phyloP scores from a whole-genome alignment of 805 yeast species.

The Suhomyces sp. region DNA sequence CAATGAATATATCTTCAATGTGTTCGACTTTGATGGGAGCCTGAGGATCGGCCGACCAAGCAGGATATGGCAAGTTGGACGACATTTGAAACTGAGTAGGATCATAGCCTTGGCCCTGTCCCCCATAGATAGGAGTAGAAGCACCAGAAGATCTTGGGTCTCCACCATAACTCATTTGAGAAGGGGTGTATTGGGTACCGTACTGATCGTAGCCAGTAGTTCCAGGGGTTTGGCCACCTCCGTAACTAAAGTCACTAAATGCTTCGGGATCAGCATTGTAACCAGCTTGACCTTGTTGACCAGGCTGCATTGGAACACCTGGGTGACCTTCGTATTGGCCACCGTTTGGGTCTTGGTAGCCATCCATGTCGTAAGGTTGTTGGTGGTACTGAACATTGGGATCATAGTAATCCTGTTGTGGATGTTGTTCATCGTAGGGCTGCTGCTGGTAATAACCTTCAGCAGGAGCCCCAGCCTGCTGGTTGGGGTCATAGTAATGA shows the following conservation, averaged over 20 bases:
- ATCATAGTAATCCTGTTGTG: conserved; percentile 52
- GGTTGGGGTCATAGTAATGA: conserved; percentile 39
- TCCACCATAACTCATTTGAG: conserved; percentile 83
- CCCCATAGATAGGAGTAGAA: conserved; percentile 89
- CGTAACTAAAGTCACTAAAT: conserved; percentile 65
- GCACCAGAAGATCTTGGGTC: conserved; percentile 85
- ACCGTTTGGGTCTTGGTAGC: conserved; percentile 39
- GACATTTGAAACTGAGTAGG: conserved; percentile 64
- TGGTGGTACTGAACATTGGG: conserved; percentile 46
- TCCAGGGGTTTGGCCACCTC: conserved; percentile 50
- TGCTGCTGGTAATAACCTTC: conserved; percentile 38
- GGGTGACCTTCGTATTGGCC: conserved; percentile 42
- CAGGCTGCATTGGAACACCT: conserved; percentile 36
- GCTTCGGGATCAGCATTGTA: conserved; percentile 56
- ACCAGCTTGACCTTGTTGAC: conserved; percentile 20
- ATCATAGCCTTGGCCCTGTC: conserved; percentile 50
- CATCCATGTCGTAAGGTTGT: conserved; percentile 49
- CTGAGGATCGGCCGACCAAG: conserved; percentile 96
- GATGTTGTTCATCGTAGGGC: conserved; percentile 37
- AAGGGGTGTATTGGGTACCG: conserved; percentile 75
- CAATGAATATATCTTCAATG: conserved; percentile 83
- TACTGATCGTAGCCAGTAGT: conserved; percentile 67
- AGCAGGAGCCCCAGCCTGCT: conserved; percentile 27
- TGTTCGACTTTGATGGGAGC: conserved; percentile 81
- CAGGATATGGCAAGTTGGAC: conserved; percentile 94